Evolutionary conservation across 441 rosid genomes (phyloP), one percentile per base, ranked within the genome.

Genomic region (Erodium trifolium): DNA sequence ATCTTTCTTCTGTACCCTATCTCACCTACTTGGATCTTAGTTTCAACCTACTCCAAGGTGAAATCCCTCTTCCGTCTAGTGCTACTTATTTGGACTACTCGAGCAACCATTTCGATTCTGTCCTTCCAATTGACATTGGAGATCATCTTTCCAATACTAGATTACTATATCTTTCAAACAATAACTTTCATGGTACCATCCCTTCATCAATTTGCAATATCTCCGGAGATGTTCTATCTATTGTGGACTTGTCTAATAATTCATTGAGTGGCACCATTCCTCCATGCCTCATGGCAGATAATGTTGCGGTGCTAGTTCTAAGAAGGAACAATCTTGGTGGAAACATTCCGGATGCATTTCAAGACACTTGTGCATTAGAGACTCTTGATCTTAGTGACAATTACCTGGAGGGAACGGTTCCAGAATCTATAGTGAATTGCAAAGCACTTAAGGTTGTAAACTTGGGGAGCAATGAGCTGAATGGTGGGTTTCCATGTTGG

Each of bases 321-420:
- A 3, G 35, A 23, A 60, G 65, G n/a, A 60, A 60, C 35, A 60
- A 19, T 4, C 35, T 60, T 3, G 23, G n/a, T 12, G 65, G 65
- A 11, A 60, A 11, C 31, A 60, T 60, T 60, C 65, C 65, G 2
- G 35, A 60, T 60, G 6, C 35, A 11, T 60, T 60, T 60, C n/a
- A 19, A 60, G 35, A 11, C n/a, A 60, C 2, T 17, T 60, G 65
- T 12, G 34, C n/a, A 9, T 10, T 60, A 4, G 6, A 60, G 10
- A 60, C 65, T 60, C 65, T 60, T 60, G 65, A 60, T 60, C 34
- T 60, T 6, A 60, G 65, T 60, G 65, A 11, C 19, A 60, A 60
- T 60, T 6, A 23, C 3, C 13, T 60, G 2, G 35, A 60, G 23
- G 65, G 65, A 23, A 60, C 3, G 35, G 6, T 60, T 27, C 65